Evolutionary conservation across 768 basidiomycete species (phyloP).

Genomic region (Boletus sensibilis): DNA sequence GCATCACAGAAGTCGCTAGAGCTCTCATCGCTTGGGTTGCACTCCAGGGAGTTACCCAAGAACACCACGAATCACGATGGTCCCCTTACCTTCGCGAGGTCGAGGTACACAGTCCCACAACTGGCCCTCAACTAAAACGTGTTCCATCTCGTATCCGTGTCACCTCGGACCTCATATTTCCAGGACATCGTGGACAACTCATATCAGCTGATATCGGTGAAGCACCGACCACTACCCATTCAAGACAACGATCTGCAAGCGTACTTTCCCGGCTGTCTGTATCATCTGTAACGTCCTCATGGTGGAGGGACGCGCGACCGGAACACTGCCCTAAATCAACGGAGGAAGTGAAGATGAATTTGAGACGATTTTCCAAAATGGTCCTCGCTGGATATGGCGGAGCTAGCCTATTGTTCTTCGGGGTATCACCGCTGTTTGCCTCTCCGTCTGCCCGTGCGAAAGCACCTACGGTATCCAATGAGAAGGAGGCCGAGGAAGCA

Average conservation of each 20-base stretch:
- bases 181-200: slow-evolving; percentile 66
- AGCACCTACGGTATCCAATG: slow-evolving; percentile 32
- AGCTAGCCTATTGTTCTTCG: slow-evolving; percentile 78
- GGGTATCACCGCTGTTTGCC: slow-evolving; percentile 45
- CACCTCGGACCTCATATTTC: slow-evolving; percentile 69
- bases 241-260: slow-evolving; percentile 32
- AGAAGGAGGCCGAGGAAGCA: slow-evolving; percentile 56
- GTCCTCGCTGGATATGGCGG: slow-evolving; percentile 85
- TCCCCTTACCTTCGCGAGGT: slow-evolving; percentile 65
- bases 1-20: slow-evolving; percentile 62
- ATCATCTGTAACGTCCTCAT: slow-evolving; percentile 27
- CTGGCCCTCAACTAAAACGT: slow-evolving; percentile 32
- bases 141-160: slow-evolving; percentile 62
- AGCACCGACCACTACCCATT: slow-evolving; percentile 35
- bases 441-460: slow-evolving; percentile 25
- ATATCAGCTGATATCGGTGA: slow-evolving; percentile 83
- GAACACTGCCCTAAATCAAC: slow-evolving; percentile 33
- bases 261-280: slow-evolving; percentile 26
- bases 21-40: slow-evolving; percentile 80
- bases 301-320: slow-evolving; percentile 24
- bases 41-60: slow-evolving; percentile 76
- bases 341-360: slow-evolving; percentile 60
- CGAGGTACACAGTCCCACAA: slow-evolving; percentile 49
- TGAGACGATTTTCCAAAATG: slow-evolving; percentile 81
- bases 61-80: slow-evolving; percentile 77